Base-by-base conservation (phyloP, 306 rosid species). In the Prosopis cineraria region DNA sequence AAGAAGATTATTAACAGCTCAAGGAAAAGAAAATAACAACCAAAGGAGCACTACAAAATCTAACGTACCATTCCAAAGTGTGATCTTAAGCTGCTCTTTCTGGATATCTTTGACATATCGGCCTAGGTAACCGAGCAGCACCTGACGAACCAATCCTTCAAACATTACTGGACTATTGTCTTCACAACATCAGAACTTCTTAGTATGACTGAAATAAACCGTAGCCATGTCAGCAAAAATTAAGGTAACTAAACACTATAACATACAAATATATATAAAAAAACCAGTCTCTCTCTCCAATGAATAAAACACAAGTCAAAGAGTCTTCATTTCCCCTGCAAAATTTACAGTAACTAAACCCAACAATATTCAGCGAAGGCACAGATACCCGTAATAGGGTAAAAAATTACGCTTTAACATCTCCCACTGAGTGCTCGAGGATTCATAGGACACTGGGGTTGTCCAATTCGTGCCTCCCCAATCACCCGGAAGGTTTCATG, bases 51-150 rank as follows among this genome's bases (percentile, higher is more conserved):
- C 4, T 74, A 19, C 47, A 69, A 66, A 47, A n/a, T 43, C 25
- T 30, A 7, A 69, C 62, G 2, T 88, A 91, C 98, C 98, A 24
- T 90, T 84, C 91, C 90, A 87, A 37, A 94, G 84, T 27, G 91
- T 85, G 83, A 94, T 87, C 84, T 94, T 94, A 62, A 94, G 93
- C 87, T 94, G 92, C 69, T 92, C 90, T 76, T 85, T 90, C 89
- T 89, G 97, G 31, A 94, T 88, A 83, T 94, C 97, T 80, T 88
- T 92, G 76, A 94, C 80, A 73, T 89, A 94, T 68, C 87, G 90
- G 16, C 97, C 92, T 19, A 94, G 76, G 82, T 90, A 94, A 30
- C 98, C 98, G 65, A 87, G 79, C 73, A 94, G 93, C 74, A 94
- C 78, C 86, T 88, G 97, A 33, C 88, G 84, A 68, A 92, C 94